These are phyloP conservation scores for Deuterostichococcus epilithicus DNA, from an alignment of 139 green algal genomes.

Conservation along the genomic window DNA sequence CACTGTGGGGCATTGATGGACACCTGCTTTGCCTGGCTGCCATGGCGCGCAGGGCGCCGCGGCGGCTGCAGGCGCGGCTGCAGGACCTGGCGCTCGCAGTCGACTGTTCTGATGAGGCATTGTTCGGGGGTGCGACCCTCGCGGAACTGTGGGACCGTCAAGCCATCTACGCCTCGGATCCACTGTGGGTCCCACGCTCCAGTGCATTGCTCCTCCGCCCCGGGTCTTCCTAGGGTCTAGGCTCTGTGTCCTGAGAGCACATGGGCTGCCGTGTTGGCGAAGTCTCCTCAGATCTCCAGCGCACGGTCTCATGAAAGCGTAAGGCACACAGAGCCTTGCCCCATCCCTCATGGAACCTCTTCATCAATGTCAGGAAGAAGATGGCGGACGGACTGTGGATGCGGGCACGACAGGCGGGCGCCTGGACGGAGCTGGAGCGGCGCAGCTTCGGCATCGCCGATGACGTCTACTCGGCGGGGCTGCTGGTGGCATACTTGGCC, in stretches of 20 bases:
- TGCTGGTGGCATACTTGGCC: conserved; percentile 51
- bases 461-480: conserved; percentile 50
- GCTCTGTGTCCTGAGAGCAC: no score
- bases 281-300: no score
- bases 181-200: neutral
- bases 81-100: conserved; percentile 51
- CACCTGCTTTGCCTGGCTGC: no score
- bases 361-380: conserved; percentile 27
- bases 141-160: conserved; percentile 35
- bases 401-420: conserved; percentile 33
- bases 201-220: no score
- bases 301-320: no score
- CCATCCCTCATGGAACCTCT: no score
- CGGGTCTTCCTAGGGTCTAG: no score
- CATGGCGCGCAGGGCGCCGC: neutral
- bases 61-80: conserved; percentile 28
- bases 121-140: conserved; percentile 28
- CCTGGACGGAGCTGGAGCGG: conserved; percentile 27
- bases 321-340: neutral
- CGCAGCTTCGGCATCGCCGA: conserved; percentile 53
- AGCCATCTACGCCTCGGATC: conserved; percentile 4
- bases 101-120: conserved; percentile 32
- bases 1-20: no score
- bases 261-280: no score
- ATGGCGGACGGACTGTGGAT: conserved; percentile 35